Conservation (phyloP, 2,329 filamentous ascomycete genomes). For the Colletotrichum graminicola region DNA sequence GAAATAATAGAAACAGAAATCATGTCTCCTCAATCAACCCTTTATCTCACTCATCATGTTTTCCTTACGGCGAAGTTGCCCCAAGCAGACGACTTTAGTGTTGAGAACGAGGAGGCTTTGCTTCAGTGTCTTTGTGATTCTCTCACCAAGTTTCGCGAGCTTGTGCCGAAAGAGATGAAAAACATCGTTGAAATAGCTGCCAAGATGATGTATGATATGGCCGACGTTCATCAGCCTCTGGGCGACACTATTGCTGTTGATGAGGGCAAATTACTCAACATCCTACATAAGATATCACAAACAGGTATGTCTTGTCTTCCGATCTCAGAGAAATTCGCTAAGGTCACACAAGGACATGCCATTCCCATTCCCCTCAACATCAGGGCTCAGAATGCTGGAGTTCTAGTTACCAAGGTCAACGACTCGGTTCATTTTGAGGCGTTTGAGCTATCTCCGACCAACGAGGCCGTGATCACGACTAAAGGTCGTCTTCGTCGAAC, state of each 20-base stretch:
- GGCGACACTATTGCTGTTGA: background rate
- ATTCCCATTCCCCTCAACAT: conserved; percentile 49
- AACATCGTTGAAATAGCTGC: background rate
- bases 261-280: background rate
- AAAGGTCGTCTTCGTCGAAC: conserved; percentile 48
- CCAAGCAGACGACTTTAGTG: conserved; percentile 33
- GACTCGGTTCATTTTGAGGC: conserved; percentile 47
- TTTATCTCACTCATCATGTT: conserved; percentile 45
- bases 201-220: background rate
- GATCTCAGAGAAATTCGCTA: background rate
- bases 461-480: conserved; percentile 45
- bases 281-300: background rate
- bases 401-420: conserved; percentile 46
- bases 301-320: background rate
- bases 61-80: conserved; percentile 51
- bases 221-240: background rate
- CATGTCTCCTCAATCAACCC: background rate
- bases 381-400: conserved; percentile 52
- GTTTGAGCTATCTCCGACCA: conserved; percentile 51
- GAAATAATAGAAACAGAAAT: background rate
- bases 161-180: background rate
- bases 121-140: background rate
- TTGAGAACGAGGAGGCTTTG: background rate
- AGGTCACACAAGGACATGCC: conserved; percentile 21
- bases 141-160: background rate